Conservation (phyloP, 768 basidiomycete species). For the Naganishia vaughanmartiniae region DNA sequence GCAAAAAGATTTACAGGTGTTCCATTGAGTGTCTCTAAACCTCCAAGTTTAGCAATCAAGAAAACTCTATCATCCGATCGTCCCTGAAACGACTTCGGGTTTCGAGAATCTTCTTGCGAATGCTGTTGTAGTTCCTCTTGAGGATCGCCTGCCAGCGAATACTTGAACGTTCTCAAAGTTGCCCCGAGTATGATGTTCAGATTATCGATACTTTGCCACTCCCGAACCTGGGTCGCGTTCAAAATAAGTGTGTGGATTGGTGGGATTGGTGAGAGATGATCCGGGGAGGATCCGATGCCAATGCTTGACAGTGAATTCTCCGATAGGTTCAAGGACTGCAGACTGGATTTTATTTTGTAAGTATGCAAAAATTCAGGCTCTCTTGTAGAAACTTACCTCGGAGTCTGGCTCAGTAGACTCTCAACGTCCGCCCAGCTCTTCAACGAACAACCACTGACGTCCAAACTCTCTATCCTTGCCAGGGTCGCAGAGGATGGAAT, state of each 20-base stretch:
- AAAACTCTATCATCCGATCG: slow-evolving; percentile 37
- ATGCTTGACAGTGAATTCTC: not conserved
- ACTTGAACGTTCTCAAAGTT: not conserved
- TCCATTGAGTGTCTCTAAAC: slow-evolving; percentile 40
- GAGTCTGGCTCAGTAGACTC: slow-evolving; percentile 9
- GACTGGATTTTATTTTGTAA: not conserved
- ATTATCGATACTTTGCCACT: slow-evolving; percentile 37
- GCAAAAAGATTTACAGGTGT: slow-evolving; percentile 17
- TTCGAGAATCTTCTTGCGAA: too few relatives aligned
- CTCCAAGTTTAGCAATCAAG: slow-evolving; percentile 40
- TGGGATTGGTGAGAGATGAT: not conserved
- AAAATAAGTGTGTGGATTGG: slow-evolving; percentile 24
- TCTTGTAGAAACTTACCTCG: slow-evolving; percentile 12
- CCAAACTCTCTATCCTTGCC: slow-evolving; percentile 32
- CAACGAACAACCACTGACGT: slow-evolving; percentile 36
- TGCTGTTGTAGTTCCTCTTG: not conserved
- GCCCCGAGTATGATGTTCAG: not conserved
- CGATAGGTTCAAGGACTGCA: not conserved
- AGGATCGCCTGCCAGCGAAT: slow-evolving; percentile 9
- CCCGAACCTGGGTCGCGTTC: slow-evolving; percentile 11
- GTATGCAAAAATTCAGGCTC: not conserved
- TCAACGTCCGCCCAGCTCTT: slow-evolving; percentile 35
- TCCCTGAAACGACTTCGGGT: not conserved
- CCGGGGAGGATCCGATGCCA: not conserved
- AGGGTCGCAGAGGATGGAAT: slow-evolving; percentile 7